These are phyloP conservation scores for Colletotrichum sp. DNA, from an alignment of 2,329 filamentous ascomycete genomes.

Conservation along the genomic window DNA sequence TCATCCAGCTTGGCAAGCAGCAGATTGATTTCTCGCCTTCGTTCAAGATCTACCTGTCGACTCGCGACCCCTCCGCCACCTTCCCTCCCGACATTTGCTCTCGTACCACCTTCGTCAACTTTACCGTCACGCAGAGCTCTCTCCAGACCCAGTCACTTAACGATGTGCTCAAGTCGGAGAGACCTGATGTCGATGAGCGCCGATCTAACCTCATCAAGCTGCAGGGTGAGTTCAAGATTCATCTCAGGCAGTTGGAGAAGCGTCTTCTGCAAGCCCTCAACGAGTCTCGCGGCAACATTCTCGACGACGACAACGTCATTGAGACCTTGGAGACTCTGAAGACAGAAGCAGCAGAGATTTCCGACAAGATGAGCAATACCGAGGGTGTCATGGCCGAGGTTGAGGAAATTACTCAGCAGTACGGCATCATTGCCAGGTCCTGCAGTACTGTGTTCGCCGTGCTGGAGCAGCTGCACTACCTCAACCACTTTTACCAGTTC, in stretches of 20 bases:
- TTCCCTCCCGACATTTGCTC: constrained; percentile 98
- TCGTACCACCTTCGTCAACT: constrained; percentile 98
- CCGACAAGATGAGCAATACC: constrained; percentile 93
- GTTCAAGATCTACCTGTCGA: constrained; percentile 95
- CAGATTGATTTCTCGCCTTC: constrained; percentile 98
- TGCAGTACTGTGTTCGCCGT: constrained; percentile 98
- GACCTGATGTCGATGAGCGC: constrained; percentile 95
- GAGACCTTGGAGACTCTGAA: constrained; percentile 97
- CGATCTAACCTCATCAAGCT: constrained; percentile 98
- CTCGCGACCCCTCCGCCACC: constrained; percentile 91
- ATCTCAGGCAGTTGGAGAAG: constrained; percentile 94
- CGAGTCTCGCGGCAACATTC: constrained; percentile 95
- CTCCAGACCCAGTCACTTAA: constrained; percentile 97
- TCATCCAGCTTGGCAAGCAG: constrained; percentile 98
- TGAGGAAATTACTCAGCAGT: constrained; percentile 92
- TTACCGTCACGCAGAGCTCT: constrained; percentile 98
- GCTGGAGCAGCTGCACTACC: constrained; percentile 93
- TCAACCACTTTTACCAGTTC: constrained; percentile 99
- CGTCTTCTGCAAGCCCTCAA: constrained; percentile 93
- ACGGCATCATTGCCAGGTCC: constrained; percentile 89
- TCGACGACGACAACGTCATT: constrained; percentile 98
- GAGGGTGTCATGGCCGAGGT: constrained; percentile 99
- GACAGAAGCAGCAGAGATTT: constrained; percentile 96
- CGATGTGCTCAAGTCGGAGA: constrained; percentile 95
- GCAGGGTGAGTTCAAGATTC: constrained; percentile 99